Base-by-base conservation (phyloP, 306 rosid species). In the Neltuma alba region DNA sequence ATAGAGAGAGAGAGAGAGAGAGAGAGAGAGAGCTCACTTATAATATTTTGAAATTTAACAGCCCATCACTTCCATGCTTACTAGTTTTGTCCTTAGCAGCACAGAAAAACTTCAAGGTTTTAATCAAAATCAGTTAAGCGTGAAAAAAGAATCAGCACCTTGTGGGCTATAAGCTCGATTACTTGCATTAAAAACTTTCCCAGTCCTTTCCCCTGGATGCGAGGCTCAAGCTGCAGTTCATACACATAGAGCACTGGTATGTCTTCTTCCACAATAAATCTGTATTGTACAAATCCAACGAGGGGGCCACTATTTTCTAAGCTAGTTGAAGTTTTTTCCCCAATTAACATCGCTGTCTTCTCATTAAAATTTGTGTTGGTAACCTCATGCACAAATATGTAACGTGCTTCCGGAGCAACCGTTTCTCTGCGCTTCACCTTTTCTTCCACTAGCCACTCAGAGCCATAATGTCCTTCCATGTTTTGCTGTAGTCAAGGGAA, bases 181-280 rank as follows among this genome's bases (percentile, higher is more conserved):
- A 91, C 85, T 78, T 88, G 91, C 97, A 95, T 92, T 68, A 95
- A 78, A 76, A 85, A 88, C 79, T 86, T 89, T 57, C 99, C 99
- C 20, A 95, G 63, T 77, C 97, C 98, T 81, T 86, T 92, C 23
- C 91, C 97, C 73, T 80, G 95, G 33, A 84, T 88, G 42, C 47
- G 79, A 79, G 89, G 79, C 83, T 92, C 90, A 33, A 95, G 87
- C 80, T 95, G 99, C 76, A 95, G 72, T 65, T 95, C 99, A 78
- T 95, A 95, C 61, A 92, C 90, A 81, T 92, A 95, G 66, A 92
- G 94, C 74, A 95, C 99, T 0, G 98, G 98, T 75, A 91, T 70
- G 58, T 82, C 91, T 86, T 94, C 99, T 85, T 95, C 99, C 37
- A 87, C 44, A 83, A 82, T 63, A 83, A 91, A 92, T 45, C 94